These are phyloP conservation scores for Cornus kousa DNA, from an alignment of 148 eudicot species.

Conservation along the genomic window DNA sequence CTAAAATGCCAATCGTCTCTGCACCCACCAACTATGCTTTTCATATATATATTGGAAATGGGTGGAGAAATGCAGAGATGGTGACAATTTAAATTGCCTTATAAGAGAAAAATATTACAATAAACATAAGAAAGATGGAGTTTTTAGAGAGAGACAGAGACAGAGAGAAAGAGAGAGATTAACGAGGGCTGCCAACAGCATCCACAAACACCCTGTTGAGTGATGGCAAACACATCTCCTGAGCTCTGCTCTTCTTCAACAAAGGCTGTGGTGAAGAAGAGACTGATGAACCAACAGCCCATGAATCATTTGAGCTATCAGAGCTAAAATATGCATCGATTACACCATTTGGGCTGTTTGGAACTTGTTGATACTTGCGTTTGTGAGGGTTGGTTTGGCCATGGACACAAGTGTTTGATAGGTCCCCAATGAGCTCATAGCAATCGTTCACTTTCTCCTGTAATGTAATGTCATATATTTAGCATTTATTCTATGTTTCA, in stretches of 20 bases:
- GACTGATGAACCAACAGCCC: constrained; percentile 25
- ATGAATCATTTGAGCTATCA: constrained; percentile 54
- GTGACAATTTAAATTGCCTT: not conserved
- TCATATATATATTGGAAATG: not conserved
- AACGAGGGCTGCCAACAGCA: constrained; percentile 47
- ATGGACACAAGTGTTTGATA: constrained; percentile 10
- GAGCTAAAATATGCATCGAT: constrained; percentile 36
- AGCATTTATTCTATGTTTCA: no score
- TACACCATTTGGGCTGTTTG: constrained; percentile 52
- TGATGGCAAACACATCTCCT: constrained; percentile 51
- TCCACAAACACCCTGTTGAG: constrained; percentile 56
- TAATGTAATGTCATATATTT: not conserved
- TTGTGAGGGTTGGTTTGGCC: constrained; percentile 13
- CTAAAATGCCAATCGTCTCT: not conserved
- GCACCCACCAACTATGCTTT: not conserved
- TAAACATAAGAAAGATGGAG: not conserved
- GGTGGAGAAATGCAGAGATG: not conserved
- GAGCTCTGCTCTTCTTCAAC: constrained; percentile 34
- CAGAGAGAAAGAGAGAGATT: constrained; percentile 14
- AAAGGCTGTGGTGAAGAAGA: constrained; percentile 28
- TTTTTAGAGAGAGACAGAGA: not conserved
- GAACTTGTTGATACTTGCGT: constrained; percentile 20
- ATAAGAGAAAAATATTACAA: not conserved
- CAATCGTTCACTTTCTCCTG: constrained; percentile 58
- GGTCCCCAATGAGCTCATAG: constrained; percentile 32